These are phyloP conservation scores for Sphagnum magellanicum DNA, from an alignment of 228 moss, liverwort and hornwort species.

Conservation along the genomic window DNA sequence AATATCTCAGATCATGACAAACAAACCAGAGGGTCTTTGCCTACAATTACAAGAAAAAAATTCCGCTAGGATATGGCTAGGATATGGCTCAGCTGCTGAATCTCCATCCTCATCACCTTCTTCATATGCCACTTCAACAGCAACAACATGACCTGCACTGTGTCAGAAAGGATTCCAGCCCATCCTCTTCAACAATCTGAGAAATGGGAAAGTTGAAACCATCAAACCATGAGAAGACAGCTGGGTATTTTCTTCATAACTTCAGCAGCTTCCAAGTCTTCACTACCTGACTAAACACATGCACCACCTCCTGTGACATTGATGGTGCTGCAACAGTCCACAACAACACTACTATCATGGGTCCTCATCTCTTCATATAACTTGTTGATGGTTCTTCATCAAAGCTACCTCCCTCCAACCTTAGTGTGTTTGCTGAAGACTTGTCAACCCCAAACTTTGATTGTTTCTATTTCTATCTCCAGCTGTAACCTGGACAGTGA, in stretches of 20 bases:
- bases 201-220: slow-evolving; percentile 2
- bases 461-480: slow-evolving; percentile 24
- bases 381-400: slow-evolving; percentile 14
- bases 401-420: slow-evolving; percentile 12
- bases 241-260: slow-evolving; percentile 2
- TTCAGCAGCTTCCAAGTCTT: slow-evolving; percentile 9
- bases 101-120: slow-evolving; percentile 44
- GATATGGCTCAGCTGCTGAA: background rate
- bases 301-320: slow-evolving; percentile 16
- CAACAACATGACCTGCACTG: slow-evolving; percentile 8
- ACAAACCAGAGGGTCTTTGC: background rate
- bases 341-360: slow-evolving; percentile 11
- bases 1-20: too few relatives aligned
- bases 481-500: slow-evolving; percentile 24
- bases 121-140: slow-evolving; percentile 52
- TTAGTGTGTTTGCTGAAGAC: slow-evolving; percentile 10
- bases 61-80: background rate
- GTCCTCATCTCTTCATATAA: slow-evolving; percentile 4
- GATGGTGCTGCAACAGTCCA: slow-evolving; percentile 27
- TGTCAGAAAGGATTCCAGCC: background rate
- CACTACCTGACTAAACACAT: slow-evolving; percentile 14
- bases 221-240: slow-evolving; percentile 29
- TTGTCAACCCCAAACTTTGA: slow-evolving; percentile 28
- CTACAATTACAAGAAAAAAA: background rate
- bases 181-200: slow-evolving; percentile 7